Evolutionary conservation across 345 rosid genomes (phyloP).

Genomic region (Crucihimalaya himalaica): DNA sequence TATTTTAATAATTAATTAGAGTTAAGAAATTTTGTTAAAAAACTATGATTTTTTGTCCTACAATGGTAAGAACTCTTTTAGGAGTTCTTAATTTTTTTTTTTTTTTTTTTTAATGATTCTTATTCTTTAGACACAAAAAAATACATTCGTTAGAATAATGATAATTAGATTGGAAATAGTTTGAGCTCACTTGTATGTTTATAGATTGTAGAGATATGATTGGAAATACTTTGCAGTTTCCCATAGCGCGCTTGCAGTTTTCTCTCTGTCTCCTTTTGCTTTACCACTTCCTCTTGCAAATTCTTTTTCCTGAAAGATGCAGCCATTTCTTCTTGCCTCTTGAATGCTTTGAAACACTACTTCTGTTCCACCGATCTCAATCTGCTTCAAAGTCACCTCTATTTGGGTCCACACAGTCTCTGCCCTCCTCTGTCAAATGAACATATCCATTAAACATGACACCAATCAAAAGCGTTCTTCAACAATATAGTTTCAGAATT

Average conservation of each 20-base stretch:
- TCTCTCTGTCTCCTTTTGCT: conserved; percentile 86
- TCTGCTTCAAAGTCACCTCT: conserved; percentile 75
- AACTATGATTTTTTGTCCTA: too few relatives aligned
- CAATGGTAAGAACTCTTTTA: too few relatives aligned
- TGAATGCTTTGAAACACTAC: conserved; percentile 87
- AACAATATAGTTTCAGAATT: neutral
- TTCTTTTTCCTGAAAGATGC: conserved; percentile 77
- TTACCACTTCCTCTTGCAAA: conserved; percentile 83
- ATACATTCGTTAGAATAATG: too few relatives aligned
- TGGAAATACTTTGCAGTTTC: too few relatives aligned
- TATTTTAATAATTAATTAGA: too few relatives aligned
- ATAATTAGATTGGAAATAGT: too few relatives aligned
- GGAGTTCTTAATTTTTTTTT: too few relatives aligned
- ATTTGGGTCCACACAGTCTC: conserved; percentile 75
- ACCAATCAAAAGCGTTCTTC: neutral
- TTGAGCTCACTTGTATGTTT: too few relatives aligned
- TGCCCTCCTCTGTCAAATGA: conserved; percentile 62
- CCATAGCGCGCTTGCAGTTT: conserved; percentile 76
- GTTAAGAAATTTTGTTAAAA: too few relatives aligned
- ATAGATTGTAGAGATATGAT: too few relatives aligned
- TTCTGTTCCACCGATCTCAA: conserved; percentile 85
- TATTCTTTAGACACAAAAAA: too few relatives aligned
- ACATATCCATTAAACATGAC: conserved; percentile 13
- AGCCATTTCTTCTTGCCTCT: conserved; percentile 92
- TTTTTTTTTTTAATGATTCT: too few relatives aligned